Base-by-base conservation (phyloP, 805 yeast species). In the Maudiozyma bulderi region DNA sequence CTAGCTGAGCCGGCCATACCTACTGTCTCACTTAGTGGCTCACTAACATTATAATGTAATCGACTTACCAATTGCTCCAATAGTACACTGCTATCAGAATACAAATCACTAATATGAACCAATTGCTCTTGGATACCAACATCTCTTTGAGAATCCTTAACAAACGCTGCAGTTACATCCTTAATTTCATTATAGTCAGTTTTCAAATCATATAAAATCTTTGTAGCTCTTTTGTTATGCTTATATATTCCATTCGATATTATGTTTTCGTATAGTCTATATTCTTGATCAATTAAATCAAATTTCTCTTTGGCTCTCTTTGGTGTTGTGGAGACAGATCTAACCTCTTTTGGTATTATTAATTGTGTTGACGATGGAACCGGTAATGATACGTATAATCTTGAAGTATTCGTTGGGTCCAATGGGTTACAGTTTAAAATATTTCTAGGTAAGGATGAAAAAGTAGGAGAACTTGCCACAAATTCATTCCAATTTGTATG, bases 391-490 rank as follows among this genome's bases (percentile, higher is more conserved):
- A 62, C 59, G 50, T 65, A 66, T n/a, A 63, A 57, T 49, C 61
- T 53, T 1, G 67, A 61, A 2, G 69, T 65, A 47, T 61, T 64
- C 1, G 67, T 59, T 11, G 70, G 68, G 54, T 66, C 68, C 41
- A 58, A 44, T 8, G 70, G 70, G 37, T 66, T 64, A 30, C 68
- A 62, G 33, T 64, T 66, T 9, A 65, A 48, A 9, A 59, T 57
- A 46, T 59, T 65, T 41, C 60, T 64, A 6, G 67, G 66, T 34
- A 66, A 47, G 5, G 64, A 57, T 1, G 68, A 58, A 31, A 66
- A 58, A 7, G 68, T 63, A 2, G 68, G 60, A 1, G 67, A 63
- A 38, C 64, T 63, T 28, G 63, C 60, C 1, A 65, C 54, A 40
- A 65, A 64, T 47, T 66, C 69, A 38, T 54, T 53, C 66, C 68